Evolutionary conservation across 2,329 filamentous ascomycete species (phyloP), one percentile per base, ranked within the genome.

Genomic region (Claviceps quebecensis): DNA sequence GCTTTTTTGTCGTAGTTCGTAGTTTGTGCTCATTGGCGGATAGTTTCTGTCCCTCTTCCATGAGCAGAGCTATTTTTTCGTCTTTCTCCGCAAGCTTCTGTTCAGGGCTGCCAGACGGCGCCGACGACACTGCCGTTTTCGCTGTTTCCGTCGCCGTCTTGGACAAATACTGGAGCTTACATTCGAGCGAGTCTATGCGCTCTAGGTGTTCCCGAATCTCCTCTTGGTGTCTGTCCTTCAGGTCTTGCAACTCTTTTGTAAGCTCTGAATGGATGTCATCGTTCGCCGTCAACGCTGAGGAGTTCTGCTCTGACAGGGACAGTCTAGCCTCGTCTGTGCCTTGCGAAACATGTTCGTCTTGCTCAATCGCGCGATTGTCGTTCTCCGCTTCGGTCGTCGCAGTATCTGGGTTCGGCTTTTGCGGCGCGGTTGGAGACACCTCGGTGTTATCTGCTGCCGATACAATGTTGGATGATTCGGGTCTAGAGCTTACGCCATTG

Each of bases 31-130:
- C 93, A 0, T 80, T 86, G 59, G 84, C 86, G 1, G 88, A 90
- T 8, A 97, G 74, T 57, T 85, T 89, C 59, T 93, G 86, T 0
- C 94, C 93, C 69, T 98, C 93, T 59, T 95, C 84, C 74, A 98
- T 86, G 13, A 98, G 72, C 46, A 90, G 71, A 2, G 90, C 87
- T 60, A 97, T 94, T 63, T 87, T 87, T 59, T 91, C 83, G 59
- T 97, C 90, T 62, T 89, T 95, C 60, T 95, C 89, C 1, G 87
- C 86, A 14, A 97, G 66, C 61, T 86, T 89, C 64, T 84, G 87
- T 57, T 95, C 86, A 1, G 74, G 52, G 52, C 82, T 86, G 5
- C 84, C 84, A 0, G 78, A 63, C 2, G 77, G 70, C 1, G 84
- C 80, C 23, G 75, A 70, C n/a, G 75, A 69, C 2, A 80, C 81